A percentile compares a stretch with the other conserved stretches of the same genome.
Evolutionary conservation across 116 monocot species (phyloP).

Genomic region (Phalaenopsis hybrid): DNA sequence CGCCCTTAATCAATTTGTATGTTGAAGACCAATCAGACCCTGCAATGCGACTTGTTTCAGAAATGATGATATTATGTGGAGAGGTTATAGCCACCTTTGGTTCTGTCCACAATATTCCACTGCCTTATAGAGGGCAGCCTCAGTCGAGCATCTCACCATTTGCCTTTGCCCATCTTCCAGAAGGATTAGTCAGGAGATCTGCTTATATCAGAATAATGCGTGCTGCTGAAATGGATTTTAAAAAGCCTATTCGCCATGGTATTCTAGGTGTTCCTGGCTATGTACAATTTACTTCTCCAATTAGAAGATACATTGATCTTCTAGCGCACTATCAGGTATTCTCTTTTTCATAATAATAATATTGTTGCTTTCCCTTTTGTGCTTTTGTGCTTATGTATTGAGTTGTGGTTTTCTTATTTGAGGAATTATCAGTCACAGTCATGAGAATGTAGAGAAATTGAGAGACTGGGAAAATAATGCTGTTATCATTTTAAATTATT

Average conservation of each 20-base stretch:
- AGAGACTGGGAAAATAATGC: no score
- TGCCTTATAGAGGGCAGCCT: constrained; percentile 95
- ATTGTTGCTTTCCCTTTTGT: background rate
- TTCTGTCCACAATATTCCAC: constrained; percentile 63
- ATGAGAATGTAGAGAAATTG: no score
- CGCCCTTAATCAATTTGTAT: constrained; percentile 74
- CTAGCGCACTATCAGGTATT: constrained; percentile 93
- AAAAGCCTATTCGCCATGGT: constrained; percentile 67
- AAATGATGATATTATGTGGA: constrained; percentile 98
- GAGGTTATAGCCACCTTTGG: constrained; percentile 92
- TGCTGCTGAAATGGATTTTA: constrained; percentile 82
- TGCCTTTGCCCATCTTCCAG: constrained; percentile 82
- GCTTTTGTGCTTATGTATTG: background rate
- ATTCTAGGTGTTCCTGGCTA: constrained; percentile 89
- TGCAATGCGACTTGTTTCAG: constrained; percentile 89
- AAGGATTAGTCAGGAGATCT: constrained; percentile 80
- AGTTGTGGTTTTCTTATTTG: background rate
- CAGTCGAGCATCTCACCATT: constrained; percentile 70
- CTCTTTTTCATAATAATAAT: constrained; percentile 7
- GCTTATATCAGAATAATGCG: constrained; percentile 83
- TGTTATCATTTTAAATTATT: background rate
- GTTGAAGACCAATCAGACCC: constrained; percentile 70
- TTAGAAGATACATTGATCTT: constrained; percentile 81
- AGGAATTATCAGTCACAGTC: background rate
- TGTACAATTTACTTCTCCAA: constrained; percentile 95